Base-by-base conservation (phyloP, 768 basidiomycete species). In the Crucibulum laeve region DNA sequence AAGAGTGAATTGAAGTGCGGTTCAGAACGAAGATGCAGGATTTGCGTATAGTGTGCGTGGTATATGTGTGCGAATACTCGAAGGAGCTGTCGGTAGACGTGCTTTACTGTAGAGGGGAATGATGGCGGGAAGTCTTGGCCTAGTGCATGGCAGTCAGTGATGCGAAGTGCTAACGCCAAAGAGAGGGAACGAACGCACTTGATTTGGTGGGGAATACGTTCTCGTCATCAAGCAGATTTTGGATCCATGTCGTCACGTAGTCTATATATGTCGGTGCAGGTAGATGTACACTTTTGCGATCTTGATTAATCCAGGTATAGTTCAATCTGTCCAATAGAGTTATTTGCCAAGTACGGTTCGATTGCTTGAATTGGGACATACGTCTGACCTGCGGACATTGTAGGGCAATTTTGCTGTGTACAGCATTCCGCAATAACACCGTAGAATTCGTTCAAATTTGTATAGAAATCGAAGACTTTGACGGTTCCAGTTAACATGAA, bases 231-330 rank as follows among this genome's bases (percentile, higher is more conserved):
- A 98, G 76, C 24, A 96, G 73, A 57, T 94, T 94, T 61, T 98
- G 95, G 4, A 96, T 79, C 91, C 94, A 97, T 15, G 94, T 93
- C 88, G 97, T 93, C 43, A 98, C 95, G 60, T 95, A 97, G 72
- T 98, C 96, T 50, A 97, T 92, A 66, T 98, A 98, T 6, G 91
- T 93, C 4, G 94, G 91, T 11, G 95, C 95, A 14, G 96, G 86
- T 0, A 99, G 73, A 53, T 92, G 80, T 24, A 97, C 88, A 49
- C 82, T 86, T 59, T 92, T 92, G 42, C 91, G 89, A 63, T 87
- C 90, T 59, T 91, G 87, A 65, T 97, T 97, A 56, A 96, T 87
- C 96, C 96, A 99, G 4, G 92, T 92, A 69, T 97, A 98, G 61
- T 86, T 94, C 63, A 97, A 75, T 45, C 91, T 95, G 58, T n/a